These are phyloP conservation scores for Hibiscus syriacus DNA, from an alignment of 345 rosid species.

Conservation along the genomic window DNA sequence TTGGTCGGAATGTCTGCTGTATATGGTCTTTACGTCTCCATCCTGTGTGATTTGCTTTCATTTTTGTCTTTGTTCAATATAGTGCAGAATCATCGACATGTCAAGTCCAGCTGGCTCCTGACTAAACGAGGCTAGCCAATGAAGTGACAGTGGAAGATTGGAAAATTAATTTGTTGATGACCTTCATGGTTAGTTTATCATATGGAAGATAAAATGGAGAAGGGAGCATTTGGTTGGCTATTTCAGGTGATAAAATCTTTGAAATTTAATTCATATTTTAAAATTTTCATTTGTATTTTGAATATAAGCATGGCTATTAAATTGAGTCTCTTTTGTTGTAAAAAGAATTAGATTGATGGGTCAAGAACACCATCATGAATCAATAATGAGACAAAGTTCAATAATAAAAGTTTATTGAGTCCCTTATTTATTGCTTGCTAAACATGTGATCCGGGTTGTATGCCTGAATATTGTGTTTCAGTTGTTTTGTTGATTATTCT, in stretches of 20 bases:
- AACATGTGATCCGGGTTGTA: not conserved
- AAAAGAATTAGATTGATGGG: conserved; percentile 32
- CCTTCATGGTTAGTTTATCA: conserved; percentile 9
- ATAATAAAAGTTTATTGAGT: conserved; percentile 22
- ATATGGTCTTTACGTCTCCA: conserved; percentile 31
- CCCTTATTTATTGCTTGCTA: not conserved
- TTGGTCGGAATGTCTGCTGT: conserved; percentile 21
- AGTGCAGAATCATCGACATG: conserved; percentile 26
- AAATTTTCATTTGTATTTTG: conserved; percentile 25
- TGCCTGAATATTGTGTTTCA: not conserved
- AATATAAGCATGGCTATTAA: conserved; percentile 22
- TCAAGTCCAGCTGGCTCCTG: conserved; percentile 23
- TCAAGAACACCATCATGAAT: conserved; percentile 11
- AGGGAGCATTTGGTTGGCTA: conserved; percentile 27
- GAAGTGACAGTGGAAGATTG: conserved; percentile 14
- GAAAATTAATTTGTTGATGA: conserved; percentile 2
- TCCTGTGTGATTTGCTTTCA: conserved; percentile 44
- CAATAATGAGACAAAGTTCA: conserved; percentile 15
- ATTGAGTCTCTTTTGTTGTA: conserved; percentile 26
- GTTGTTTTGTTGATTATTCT: not conserved
- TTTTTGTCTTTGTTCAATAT: conserved; percentile 20
- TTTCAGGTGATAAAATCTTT: conserved; percentile 45
- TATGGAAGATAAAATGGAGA: conserved; percentile 18
- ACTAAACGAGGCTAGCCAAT: conserved; percentile 17
- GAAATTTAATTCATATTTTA: conserved; percentile 29